Conservation (phyloP, 495 filamentous ascomycete species). For the Penicillium subrubescens region DNA sequence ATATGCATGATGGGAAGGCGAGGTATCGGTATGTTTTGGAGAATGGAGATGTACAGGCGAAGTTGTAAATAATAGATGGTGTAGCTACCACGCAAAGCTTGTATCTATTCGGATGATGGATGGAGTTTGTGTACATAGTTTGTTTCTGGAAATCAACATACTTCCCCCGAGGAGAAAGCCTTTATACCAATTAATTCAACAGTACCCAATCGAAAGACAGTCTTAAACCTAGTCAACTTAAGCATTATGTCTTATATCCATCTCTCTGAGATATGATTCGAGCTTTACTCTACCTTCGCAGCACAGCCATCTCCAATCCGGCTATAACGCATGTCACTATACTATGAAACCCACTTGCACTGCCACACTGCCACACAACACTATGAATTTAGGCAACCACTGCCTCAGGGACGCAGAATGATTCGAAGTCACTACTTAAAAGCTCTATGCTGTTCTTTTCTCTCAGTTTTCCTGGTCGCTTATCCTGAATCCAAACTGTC, state of each 20-base stretch:
- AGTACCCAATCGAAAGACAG: neutral
- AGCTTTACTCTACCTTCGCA: neutral
- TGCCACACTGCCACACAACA: neutral
- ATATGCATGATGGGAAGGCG: slow-evolving; percentile 70
- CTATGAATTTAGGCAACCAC: neutral
- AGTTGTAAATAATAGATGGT: slow-evolving; percentile 22
- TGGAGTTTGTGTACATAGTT: neutral
- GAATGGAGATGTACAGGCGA: slow-evolving; percentile 52
- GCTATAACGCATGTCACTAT: neutral
- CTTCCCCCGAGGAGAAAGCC: neutral
- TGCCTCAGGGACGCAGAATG: neutral
- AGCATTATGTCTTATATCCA: no score
- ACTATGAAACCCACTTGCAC: neutral
- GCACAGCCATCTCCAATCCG: neutral
- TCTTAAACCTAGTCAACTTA: neutral
- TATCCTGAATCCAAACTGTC: neutral
- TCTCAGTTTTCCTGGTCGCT: no score
- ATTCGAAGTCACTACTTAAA: neutral
- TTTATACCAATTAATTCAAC: neutral
- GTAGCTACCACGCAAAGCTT: slow-evolving; percentile 1
- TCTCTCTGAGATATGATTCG: neutral
- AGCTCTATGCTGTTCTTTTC: neutral
- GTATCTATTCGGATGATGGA: neutral
- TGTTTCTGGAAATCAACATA: neutral
- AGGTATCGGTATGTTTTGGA: slow-evolving; percentile 75